Evolutionary conservation across 2,329 filamentous ascomycete genomes (phyloP), one percentile per base, ranked within the genome.

Genomic region (Ascosphaera aggregata): DNA sequence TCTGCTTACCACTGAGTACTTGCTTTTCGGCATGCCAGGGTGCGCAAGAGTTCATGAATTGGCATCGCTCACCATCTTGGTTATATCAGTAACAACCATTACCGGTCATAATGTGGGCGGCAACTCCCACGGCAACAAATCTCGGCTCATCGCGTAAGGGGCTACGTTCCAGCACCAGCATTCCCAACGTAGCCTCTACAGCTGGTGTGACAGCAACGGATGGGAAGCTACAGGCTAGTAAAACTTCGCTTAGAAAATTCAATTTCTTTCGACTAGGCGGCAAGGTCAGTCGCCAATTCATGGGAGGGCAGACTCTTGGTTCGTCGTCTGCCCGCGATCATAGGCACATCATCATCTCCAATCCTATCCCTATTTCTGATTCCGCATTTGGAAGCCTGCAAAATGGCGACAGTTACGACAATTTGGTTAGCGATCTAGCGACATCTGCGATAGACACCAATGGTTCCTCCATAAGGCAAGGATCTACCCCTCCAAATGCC

Each of bases 191-290:
- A 18, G n/a, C 5, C 13, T n/a, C 30, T 4, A n/a, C 11, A 9
- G 5, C 5, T n/a, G 34, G 15, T 18, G 34, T 22, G 9, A 17
- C 19, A 4, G 19, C 34, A 4, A 36, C 19, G 4, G 19, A 22
- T 36, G 34, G 34, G 13, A 36, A 17, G 19, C 34, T 36, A 4
- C 34, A 36, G 34, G 34, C 34, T 36, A 36, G 15, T 4, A 36
- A 36, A 17, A 17, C 34, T 17, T 36, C 34, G 4, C 19, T 36
- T 8, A 18, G 16, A 17, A 18, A 22, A 11, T 17, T 36, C 34
- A 36, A 22, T 9, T 36, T 36, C 15, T 36, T 36, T 17, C 9
- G 34, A n/a, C 30, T n/a, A n/a, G 9, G 34, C 5, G 19, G 15
- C 16, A 36, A 36, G 15, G 34, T 3, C 34, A 17, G 34, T n/a